A percentile compares a stretch with the other conserved stretches of the same genome.
These are phyloP conservation scores for Phialocephala sp. DNA, from an alignment of 2,329 filamentous ascomycete genomes.

Conservation along the genomic window DNA sequence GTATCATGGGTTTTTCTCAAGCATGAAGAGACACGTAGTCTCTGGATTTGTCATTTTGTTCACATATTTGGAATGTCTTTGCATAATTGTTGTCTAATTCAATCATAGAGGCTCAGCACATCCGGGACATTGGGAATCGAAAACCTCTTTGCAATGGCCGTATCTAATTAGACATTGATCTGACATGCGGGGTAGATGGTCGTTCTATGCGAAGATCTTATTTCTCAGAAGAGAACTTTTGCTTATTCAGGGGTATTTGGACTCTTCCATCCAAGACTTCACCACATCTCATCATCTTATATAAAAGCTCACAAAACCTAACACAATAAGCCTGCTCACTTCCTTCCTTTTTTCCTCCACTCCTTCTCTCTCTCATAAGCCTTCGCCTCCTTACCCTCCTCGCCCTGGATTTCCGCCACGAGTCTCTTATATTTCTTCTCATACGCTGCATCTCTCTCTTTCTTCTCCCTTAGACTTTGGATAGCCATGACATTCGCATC, in stretches of 20 bases:
- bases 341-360: conserved; percentile 70
- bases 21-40: no score
- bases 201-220: background rate
- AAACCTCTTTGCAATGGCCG: no score
- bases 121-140: background rate
- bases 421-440: conserved; percentile 95
- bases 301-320: background rate
- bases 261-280: conserved; percentile 6
- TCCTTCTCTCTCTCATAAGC: conserved; percentile 87
- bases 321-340: conserved; percentile 35
- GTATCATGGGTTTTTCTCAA: background rate
- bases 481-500: conserved; percentile 92
- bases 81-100: no score
- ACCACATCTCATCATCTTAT: background rate
- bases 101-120: background rate
- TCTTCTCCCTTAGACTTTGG: conserved; percentile 90
- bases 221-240: background rate
- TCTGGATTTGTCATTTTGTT: background rate
- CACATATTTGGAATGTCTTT: background rate
- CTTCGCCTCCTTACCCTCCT: conserved; percentile 87
- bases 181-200: background rate
- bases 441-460: conserved; percentile 89
- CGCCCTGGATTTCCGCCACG: conserved; percentile 92
- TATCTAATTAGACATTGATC: background rate
- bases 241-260: background rate